These are phyloP conservation scores for Rhodofomes roseus DNA, from an alignment of 1,284 basidiomycete genomes.

Conservation along the genomic window DNA sequence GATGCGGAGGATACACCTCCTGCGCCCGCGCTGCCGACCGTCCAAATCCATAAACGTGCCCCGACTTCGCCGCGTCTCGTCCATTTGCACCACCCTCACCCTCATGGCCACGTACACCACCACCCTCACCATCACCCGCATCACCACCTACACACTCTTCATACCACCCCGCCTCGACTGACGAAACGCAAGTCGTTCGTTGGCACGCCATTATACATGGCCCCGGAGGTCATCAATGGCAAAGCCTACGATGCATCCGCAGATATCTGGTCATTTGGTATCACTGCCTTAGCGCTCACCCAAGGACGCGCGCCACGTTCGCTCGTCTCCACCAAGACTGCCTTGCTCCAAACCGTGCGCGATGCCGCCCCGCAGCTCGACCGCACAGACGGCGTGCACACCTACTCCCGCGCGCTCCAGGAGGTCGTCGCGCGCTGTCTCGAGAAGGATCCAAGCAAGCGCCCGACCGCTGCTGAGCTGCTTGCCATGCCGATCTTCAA, in stretches of 20 bases:
- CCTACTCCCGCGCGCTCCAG: conserved; percentile 79
- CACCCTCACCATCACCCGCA: conserved; percentile 7
- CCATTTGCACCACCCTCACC: conserved; percentile 7
- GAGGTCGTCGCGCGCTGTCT: conserved; percentile 82
- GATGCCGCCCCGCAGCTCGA: conserved; percentile 73
- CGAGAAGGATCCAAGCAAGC: conserved; percentile 74
- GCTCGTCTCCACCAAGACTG: conserved; percentile 68
- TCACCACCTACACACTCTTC: conserved; percentile 14
- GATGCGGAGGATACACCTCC: conserved; percentile 48
- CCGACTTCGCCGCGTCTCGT: conserved; percentile 5
- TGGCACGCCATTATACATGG: conserved; percentile 96
- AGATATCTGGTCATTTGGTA: conserved; percentile 92
- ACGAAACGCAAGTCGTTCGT: conserved; percentile 85
- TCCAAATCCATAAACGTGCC: conserved; percentile 17
- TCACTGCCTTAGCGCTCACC: conserved; percentile 82
- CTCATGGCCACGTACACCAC: conserved; percentile 2
- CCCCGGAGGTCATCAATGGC: conserved; percentile 84
- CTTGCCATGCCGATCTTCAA: conserved; percentile 80
- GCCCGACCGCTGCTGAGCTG: conserved; percentile 79
- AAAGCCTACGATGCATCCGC: conserved; percentile 81
- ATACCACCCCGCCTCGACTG: conserved; percentile 20
- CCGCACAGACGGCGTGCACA: conserved; percentile 66
- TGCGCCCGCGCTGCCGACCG: conserved; percentile 12
- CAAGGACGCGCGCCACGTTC: conserved; percentile 82
- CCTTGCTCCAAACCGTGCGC: conserved; percentile 74